These are phyloP conservation scores for Kwoniella shivajii DNA, from an alignment of 1,284 basidiomycete genomes.

Conservation along the genomic window DNA sequence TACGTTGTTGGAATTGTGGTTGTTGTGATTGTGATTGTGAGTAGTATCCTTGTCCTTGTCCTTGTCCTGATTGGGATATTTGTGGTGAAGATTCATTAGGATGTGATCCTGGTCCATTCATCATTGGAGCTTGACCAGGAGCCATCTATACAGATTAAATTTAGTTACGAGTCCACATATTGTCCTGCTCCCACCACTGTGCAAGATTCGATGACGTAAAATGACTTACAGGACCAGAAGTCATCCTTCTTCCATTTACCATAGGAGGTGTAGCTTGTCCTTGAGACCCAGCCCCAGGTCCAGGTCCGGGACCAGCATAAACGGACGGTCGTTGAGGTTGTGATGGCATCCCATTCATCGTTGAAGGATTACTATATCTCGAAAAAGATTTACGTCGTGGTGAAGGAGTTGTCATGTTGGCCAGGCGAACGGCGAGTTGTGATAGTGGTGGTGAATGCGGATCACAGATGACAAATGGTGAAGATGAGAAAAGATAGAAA, in stretches of 20 bases:
- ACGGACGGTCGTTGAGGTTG: conserved; percentile 8
- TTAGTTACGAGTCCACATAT: too few relatives aligned
- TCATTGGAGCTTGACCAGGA: conserved; percentile 6
- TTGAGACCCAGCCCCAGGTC: neutral
- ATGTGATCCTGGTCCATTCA: conserved; percentile 7
- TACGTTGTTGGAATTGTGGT: conserved; percentile 9
- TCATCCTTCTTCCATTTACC: conserved; percentile 35
- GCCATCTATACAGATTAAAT: neutral
- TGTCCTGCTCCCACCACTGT: too few relatives aligned
- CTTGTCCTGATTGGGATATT: neutral
- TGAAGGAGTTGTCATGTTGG: conserved; percentile 6
- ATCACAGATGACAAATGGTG: too few relatives aligned
- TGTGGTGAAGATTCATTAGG: neutral
- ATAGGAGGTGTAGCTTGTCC: conserved; percentile 20
- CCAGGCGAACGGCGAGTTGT: neutral
- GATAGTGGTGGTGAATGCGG: too few relatives aligned
- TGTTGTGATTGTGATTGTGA: conserved; percentile 1
- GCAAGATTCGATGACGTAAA: neutral
- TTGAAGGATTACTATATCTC: conserved; percentile 16
- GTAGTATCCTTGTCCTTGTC: conserved; percentile 1
- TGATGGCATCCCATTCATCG: conserved; percentile 7
- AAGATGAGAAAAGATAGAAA: neutral
- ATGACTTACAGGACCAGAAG: conserved; percentile 31
- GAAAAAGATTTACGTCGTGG: conserved; percentile 13
- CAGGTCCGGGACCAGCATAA: conserved; percentile 1